These are phyloP conservation scores for Colletotrichum tamarilloi DNA, from an alignment of 2,329 filamentous ascomycete genomes.

Conservation along the genomic window DNA sequence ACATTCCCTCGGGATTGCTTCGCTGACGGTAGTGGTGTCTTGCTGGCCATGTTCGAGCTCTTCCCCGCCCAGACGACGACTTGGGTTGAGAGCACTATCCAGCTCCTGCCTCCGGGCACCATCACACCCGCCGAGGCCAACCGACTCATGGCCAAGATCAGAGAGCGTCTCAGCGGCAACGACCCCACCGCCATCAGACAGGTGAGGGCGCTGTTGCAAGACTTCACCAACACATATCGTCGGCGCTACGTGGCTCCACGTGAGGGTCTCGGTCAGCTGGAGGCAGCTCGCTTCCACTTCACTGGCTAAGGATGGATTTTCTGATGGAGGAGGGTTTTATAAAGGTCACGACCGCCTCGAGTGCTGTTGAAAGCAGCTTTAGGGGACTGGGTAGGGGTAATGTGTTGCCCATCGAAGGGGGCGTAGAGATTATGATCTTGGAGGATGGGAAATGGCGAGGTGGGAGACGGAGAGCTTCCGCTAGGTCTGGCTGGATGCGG, in stretches of 20 bases:
- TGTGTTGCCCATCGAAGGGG: background rate
- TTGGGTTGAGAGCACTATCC: constrained; percentile 88
- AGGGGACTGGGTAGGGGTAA: background rate
- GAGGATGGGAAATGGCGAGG: background rate
- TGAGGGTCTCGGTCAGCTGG: constrained; percentile 88
- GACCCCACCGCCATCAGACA: constrained; percentile 73
- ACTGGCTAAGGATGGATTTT: constrained; percentile 8
- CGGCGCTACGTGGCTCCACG: constrained; percentile 94
- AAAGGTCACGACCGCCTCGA: background rate
- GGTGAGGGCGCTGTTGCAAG: constrained; percentile 87
- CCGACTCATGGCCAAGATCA: constrained; percentile 82
- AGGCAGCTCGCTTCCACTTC: constrained; percentile 90
- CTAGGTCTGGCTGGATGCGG: background rate
- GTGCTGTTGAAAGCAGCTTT: background rate
- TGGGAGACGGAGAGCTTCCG: background rate
- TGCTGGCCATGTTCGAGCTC: constrained; percentile 89
- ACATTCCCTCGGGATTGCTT: constrained; percentile 97
- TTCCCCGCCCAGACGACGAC: constrained; percentile 80
- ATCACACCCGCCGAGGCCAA: constrained; percentile 84
- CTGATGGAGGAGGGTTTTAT: background rate
- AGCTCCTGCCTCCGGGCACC: constrained; percentile 84
- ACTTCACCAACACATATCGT: constrained; percentile 96
- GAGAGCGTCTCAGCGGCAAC: constrained; percentile 77
- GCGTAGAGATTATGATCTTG: background rate
- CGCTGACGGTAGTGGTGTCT: constrained; percentile 91